phyloP scores from a whole-genome alignment of 805 yeast species.

The Yarrowia deformans region DNA sequence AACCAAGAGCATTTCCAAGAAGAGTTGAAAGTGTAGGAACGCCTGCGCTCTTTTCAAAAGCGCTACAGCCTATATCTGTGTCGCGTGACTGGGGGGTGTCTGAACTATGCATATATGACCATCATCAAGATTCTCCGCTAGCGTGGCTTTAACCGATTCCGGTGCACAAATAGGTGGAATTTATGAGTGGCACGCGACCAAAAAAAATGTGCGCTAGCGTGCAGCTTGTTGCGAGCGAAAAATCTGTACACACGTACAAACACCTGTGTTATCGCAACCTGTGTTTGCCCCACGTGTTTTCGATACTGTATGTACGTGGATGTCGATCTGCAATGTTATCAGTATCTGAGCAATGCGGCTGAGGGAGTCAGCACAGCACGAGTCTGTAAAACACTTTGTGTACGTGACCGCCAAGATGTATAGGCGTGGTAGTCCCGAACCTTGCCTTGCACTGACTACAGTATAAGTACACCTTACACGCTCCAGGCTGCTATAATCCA shows the following conservation, averaged over 20 bases:
- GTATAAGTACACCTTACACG: not conserved
- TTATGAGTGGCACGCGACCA: slow-evolving; percentile 16
- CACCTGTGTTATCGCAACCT: not conserved
- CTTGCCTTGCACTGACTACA: not conserved
- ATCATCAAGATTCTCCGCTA: slow-evolving; percentile 10
- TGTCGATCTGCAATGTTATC: slow-evolving; percentile 3
- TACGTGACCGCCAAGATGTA: not conserved
- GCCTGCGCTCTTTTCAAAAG: too few relatives aligned
- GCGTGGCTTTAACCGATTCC: not conserved
- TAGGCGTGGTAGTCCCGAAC: not conserved
- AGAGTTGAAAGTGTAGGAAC: too few relatives aligned
- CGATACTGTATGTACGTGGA: not conserved
- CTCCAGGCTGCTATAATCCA: not conserved
- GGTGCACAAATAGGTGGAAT: not conserved
- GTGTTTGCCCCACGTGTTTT: slow-evolving; percentile 2
- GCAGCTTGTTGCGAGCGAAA: not conserved
- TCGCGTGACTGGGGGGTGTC: too few relatives aligned
- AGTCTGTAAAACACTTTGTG: not conserved
- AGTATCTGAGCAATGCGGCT: slow-evolving; percentile 30
- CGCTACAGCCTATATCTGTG: too few relatives aligned
- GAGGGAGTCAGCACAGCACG: not conserved
- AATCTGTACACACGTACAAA: not conserved
- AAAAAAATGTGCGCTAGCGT: not conserved
- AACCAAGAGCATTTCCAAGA: too few relatives aligned
- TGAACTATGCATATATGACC: not conserved